Conservation (phyloP, 768 basidiomycete genomes). For the button mushroom (Agaricus bisporus) region DNA sequence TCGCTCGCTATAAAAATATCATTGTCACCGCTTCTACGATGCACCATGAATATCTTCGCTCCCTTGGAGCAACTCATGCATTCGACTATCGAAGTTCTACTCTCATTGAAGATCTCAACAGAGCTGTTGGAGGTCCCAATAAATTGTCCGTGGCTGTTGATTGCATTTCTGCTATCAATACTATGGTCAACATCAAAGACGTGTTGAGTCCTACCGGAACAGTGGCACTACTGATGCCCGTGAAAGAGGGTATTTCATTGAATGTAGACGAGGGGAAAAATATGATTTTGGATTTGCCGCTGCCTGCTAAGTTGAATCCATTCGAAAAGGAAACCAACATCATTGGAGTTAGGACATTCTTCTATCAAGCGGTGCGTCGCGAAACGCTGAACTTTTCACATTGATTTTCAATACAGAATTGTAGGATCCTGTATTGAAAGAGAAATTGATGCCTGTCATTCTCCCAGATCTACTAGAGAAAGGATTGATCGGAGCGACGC, state of each 20-base stretch:
- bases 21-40: conserved; percentile 35
- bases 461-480: conserved; percentile 34
- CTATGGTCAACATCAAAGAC: conserved; percentile 29
- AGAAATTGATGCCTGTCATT: conserved; percentile 40
- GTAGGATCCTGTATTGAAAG: conserved; percentile 35
- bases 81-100: conserved; percentile 35
- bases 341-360: conserved; percentile 34
- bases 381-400: neutral
- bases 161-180: conserved; percentile 30
- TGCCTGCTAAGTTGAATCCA: conserved; percentile 30
- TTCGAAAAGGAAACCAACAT: conserved; percentile 31
- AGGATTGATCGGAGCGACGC: conserved; percentile 35
- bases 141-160: conserved; percentile 30
- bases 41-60: conserved; percentile 31
- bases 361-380: conserved; percentile 30
- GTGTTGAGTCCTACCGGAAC: conserved; percentile 30
- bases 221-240: conserved; percentile 38
- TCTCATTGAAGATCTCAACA: conserved; percentile 28
- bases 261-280: conserved; percentile 21
- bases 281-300: conserved; percentile 22
- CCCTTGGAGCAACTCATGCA: conserved; percentile 32
- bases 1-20: conserved; percentile 36
- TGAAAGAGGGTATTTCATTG: conserved; percentile 37
- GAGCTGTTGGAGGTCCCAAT: conserved; percentile 26
- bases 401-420: neutral